Conservation (phyloP, 2,329 filamentous ascomycete species). For the Paecilomyces formosus region DNA sequence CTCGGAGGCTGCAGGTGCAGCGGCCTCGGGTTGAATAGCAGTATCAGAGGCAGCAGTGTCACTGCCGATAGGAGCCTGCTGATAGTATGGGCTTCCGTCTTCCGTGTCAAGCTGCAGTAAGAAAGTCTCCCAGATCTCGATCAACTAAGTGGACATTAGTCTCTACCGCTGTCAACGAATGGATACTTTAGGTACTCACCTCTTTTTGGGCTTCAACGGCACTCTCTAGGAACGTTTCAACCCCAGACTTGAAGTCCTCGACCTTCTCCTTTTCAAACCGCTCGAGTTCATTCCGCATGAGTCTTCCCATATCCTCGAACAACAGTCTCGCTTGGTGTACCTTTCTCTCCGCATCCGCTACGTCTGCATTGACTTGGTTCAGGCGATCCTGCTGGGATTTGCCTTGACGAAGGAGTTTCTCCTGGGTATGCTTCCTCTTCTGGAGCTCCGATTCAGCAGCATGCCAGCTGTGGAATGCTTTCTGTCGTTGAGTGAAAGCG, state of each 20-base stretch:
- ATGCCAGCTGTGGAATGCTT: conserved; percentile 93
- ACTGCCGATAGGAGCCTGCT: conserved; percentile 16
- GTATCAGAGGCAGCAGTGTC: conserved; percentile 12
- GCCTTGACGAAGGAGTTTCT: conserved; percentile 90
- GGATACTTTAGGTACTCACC: conserved; percentile 45
- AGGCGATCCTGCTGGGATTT: conserved; percentile 93
- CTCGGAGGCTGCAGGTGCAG: conserved; percentile 5
- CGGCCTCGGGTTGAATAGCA: conserved; percentile 3
- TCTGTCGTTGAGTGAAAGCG: conserved; percentile 86
- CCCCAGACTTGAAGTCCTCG: conserved; percentile 96
- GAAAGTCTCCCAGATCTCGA: conserved; percentile 97
- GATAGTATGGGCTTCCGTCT: conserved; percentile 53
- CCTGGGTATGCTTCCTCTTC: conserved; percentile 82
- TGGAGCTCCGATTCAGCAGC: conserved; percentile 79
- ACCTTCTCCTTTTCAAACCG: conserved; percentile 96
- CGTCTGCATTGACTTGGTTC: conserved; percentile 85
- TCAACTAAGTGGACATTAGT: conserved; percentile 51
- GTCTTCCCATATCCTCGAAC: conserved; percentile 94
- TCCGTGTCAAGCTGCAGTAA: conserved; percentile 92
- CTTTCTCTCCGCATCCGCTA: conserved; percentile 88
- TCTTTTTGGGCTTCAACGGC: conserved; percentile 98
- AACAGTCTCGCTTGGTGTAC: conserved; percentile 82
- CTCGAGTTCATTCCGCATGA: conserved; percentile 87
- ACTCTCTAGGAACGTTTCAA: conserved; percentile 95
- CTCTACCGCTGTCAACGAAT: neutral